Base-by-base conservation (phyloP, 352 stramenopile genomes). In the Phytophthora agathidicida region DNA sequence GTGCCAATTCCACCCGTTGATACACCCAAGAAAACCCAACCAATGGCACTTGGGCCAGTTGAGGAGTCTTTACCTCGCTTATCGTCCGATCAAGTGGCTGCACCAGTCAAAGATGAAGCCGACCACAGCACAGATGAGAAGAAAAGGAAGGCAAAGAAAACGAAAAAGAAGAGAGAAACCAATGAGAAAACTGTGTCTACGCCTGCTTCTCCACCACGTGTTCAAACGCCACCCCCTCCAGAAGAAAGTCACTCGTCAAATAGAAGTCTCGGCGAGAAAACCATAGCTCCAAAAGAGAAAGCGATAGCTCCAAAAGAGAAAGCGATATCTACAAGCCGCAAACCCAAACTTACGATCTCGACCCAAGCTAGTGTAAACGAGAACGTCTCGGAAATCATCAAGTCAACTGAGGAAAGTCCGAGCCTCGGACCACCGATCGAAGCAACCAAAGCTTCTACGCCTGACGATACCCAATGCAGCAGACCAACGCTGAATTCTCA, bases 101-200 rank as follows among this genome's bases (percentile, higher is more conserved):
- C 16, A 9, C 14, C 33, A 48, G 28, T 53, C 8, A 53, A 37
- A 14, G 30, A 58, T 19, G 41, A 67, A 10, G 17, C 6, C n/a
- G 27, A 42, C n/a, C 22, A 45, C 3, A 22, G 27, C 7, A 7
- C 16, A 27, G 9, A 19, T 35, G 56, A 68, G n/a, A 64, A 59
- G 32, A 64, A 67, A 52, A 68, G 57, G 36, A 71, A 59, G 22
- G 11, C 27, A 13, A 68, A 63, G 33, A 71, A 58, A 24, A 71
- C 27, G 9, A 68, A 63, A 28, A 71, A 58, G 30, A 71, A 64
- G 37, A 67, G 53, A 50, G 28, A 32, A 13, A 22, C 19, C 1
- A n/a, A 35, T 0, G 57, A 64, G 19, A 52, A 51, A 13, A 4
- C 33, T 36, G 19, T 33, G 13, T 35, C 48, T 5, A 9, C 6